phyloP scores from a whole-genome alignment of 352 stramenopile genomes.

The Thalassiosira ordinaria region DNA sequence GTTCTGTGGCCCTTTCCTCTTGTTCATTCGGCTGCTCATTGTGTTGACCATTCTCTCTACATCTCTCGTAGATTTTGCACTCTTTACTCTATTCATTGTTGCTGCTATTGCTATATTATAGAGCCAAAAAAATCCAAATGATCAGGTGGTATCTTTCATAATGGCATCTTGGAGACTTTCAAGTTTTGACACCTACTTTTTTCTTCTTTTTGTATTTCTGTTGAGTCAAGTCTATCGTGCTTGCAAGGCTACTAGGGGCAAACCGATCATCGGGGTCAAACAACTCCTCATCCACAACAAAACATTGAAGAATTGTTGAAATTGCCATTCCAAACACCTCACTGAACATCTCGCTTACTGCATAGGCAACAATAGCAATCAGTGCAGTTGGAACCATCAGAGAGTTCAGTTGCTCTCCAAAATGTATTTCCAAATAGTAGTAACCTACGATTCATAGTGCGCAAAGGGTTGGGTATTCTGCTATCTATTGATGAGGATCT shows the following conservation, averaged over 20 bases:
- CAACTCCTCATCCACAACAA: slow-evolving; percentile 94
- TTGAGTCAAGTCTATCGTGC: slow-evolving; percentile 40
- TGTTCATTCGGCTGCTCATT: too few relatives aligned
- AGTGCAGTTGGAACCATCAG: slow-evolving; percentile 89
- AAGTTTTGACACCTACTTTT: slow-evolving; percentile 1
- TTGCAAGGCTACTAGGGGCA: slow-evolving; percentile 52
- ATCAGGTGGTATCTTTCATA: too few relatives aligned
- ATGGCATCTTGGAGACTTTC: too few relatives aligned
- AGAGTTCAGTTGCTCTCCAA: slow-evolving; percentile 89
- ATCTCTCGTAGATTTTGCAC: too few relatives aligned
- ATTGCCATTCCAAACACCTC: slow-evolving; percentile 16
- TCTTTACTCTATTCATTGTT: too few relatives aligned
- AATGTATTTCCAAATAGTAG: slow-evolving; percentile 93
- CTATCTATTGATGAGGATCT: too few relatives aligned
- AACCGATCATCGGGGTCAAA: slow-evolving; percentile 74
- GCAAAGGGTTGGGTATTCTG: too few relatives aligned
- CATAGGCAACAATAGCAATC: slow-evolving; percentile 91
- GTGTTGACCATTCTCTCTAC: too few relatives aligned
- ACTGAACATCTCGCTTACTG: slow-evolving; percentile 88
- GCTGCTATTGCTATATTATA: too few relatives aligned
- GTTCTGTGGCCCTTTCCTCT: too few relatives aligned
- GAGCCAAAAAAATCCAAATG: too few relatives aligned
- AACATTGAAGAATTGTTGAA: slow-evolving; percentile 62
- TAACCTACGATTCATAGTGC: slow-evolving; percentile 87
- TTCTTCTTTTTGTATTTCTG: slow-evolving; percentile 39